A percentile compares a stretch with the other conserved stretches of the same genome.
Evolutionary conservation across 2,329 filamentous ascomycete species (phyloP).

Genomic region (Pseudogymnoascus sp.): DNA sequence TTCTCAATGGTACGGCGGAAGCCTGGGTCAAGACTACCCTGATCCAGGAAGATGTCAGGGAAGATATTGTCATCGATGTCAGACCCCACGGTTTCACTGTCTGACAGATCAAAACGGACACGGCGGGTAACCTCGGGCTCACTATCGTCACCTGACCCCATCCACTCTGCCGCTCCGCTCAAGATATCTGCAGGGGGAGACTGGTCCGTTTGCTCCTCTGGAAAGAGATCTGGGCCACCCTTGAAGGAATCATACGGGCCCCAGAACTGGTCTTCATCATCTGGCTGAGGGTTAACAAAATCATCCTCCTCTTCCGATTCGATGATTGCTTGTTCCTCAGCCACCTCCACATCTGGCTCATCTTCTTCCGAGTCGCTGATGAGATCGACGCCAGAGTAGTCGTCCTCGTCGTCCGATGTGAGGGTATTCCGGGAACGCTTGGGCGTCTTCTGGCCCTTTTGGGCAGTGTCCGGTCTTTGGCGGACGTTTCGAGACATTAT

Average conservation of each 20-base stretch:
- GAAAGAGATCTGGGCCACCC: conserved; percentile 18
- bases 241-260: conserved; percentile 49
- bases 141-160: conserved; percentile 13
- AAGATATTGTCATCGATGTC: conserved; percentile 54
- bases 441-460: conserved; percentile 22
- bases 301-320: conserved; percentile 38
- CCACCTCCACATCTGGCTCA: conserved; percentile 67
- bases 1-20: conserved; percentile 68
- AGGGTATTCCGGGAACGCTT: conserved; percentile 39
- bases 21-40: conserved; percentile 62
- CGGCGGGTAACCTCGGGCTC: conserved; percentile 31
- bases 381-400: conserved; percentile 69
- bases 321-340: conserved; percentile 70
- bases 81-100: conserved; percentile 57
- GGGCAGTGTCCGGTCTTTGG: conserved; percentile 37
- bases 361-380: conserved; percentile 75
- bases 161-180: conserved; percentile 14
- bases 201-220: conserved; percentile 29
- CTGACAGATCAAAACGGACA: conserved; percentile 65
- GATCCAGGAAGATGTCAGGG: conserved; percentile 70
- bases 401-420: conserved; percentile 52
- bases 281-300: conserved; percentile 28
- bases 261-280: conserved; percentile 32
- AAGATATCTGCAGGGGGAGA: conserved; percentile 15
- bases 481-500: conserved; percentile 41